Evolutionary conservation across 805 yeast genomes (phyloP).

Genomic region (Suhomyces kilbournensis): DNA sequence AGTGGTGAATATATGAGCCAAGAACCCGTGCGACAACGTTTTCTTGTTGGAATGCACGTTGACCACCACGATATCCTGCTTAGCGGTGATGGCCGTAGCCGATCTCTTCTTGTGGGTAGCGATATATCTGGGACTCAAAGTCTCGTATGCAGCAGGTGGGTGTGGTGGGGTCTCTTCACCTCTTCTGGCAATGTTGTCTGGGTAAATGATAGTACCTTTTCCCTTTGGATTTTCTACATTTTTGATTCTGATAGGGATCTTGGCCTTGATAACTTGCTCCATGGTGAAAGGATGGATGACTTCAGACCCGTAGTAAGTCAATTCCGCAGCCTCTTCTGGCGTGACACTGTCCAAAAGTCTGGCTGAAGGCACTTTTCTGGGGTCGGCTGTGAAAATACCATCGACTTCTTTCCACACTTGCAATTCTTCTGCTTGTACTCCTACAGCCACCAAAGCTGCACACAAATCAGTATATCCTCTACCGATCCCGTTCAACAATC

Average conservation of each 20-base stretch:
- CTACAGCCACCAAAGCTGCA: constrained; percentile 96
- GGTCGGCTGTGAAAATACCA: constrained; percentile 98
- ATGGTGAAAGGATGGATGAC: constrained; percentile 98
- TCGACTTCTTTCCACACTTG: constrained; percentile 99
- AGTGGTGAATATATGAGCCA: constrained; percentile 85
- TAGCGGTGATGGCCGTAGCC: constrained; percentile 96
- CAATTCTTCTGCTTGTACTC: constrained; percentile 84
- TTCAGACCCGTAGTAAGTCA: constrained; percentile 96
- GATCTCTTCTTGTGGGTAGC: constrained; percentile 52
- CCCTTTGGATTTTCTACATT: constrained; percentile 95
- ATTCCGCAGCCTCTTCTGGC: constrained; percentile 98
- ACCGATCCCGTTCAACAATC: constrained; percentile 87
- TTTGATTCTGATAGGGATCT: constrained; percentile 93
- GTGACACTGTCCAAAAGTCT: constrained; percentile 82
- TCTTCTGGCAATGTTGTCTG: constrained; percentile 78
- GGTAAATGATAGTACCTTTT: constrained; percentile 89
- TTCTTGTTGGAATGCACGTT: constrained; percentile 93
- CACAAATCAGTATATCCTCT: constrained; percentile 97
- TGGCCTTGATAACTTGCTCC: constrained; percentile 97
- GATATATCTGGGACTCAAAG: constrained; percentile 34
- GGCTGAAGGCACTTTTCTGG: constrained; percentile 90
- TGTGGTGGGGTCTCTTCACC: constrained; percentile 94
- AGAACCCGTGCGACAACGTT: constrained; percentile 89
- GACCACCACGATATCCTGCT: constrained; percentile 85
- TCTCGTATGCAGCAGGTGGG: constrained; percentile 77